phyloP scores from a whole-genome alignment of 2,329 filamentous ascomycete species.

The Penicillium palitans region DNA sequence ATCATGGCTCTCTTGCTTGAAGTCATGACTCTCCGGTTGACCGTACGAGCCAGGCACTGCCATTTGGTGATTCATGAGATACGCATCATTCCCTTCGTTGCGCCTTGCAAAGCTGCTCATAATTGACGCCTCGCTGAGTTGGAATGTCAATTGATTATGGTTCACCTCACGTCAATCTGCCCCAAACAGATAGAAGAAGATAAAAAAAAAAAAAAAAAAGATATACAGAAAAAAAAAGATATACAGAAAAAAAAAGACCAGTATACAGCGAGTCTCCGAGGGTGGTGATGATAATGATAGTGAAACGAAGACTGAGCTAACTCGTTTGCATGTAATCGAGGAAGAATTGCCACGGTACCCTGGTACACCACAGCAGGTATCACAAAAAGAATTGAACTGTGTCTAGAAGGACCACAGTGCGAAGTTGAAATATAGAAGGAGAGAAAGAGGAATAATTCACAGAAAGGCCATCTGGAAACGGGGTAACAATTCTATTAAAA shows the following conservation, averaged over 20 bases:
- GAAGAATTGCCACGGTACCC: not conserved
- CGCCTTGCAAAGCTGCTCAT: constrained; percentile 46
- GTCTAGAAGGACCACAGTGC: not conserved
- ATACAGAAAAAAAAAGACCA: too few relatives aligned
- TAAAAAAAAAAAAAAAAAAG: not conserved
- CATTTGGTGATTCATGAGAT: constrained; percentile 37
- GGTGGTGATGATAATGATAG: not conserved
- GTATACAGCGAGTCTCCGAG: not conserved
- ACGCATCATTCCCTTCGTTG: constrained; percentile 38
- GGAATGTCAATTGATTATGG: not conserved
- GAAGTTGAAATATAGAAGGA: not conserved
- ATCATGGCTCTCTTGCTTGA: constrained; percentile 33
- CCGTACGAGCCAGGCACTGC: constrained; percentile 35
- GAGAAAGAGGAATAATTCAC: constrained; percentile 1
- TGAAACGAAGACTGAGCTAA: not conserved
- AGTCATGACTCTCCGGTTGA: constrained; percentile 34
- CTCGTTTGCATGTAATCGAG: not conserved
- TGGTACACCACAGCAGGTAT: constrained; percentile 1
- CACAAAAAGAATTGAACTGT: not conserved
- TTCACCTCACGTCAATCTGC: not conserved
- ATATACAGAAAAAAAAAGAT: not conserved
- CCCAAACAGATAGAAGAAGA: not conserved
- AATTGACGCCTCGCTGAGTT: constrained; percentile 6
- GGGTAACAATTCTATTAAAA: constrained; percentile 28
- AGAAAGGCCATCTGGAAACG: constrained; percentile 14